Conservation (phyloP, 257 asterid species). For the Forsythia viridissima region DNA sequence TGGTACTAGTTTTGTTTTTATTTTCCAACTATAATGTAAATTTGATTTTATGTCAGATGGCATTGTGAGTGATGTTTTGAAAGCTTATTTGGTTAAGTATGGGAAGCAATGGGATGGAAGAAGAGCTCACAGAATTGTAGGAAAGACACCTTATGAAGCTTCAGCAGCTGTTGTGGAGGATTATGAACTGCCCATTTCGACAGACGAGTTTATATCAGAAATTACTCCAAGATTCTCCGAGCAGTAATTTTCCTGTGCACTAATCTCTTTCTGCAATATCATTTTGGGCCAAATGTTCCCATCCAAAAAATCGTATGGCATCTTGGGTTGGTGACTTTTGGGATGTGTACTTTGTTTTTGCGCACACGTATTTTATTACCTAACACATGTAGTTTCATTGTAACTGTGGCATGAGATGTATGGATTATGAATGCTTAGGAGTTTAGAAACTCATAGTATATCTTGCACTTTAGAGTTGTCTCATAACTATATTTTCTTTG, state of each 20-base stretch:
- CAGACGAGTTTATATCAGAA: slow-evolving; percentile 65
- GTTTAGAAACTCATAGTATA: neutral
- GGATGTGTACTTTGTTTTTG: neutral
- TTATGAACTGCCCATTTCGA: slow-evolving; percentile 63
- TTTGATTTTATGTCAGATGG: slow-evolving; percentile 56
- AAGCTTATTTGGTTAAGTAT: slow-evolving; percentile 58
- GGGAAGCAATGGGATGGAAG: slow-evolving; percentile 89
- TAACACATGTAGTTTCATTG: neutral
- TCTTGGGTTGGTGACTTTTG: neutral
- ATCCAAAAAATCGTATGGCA: slow-evolving; percentile 2
- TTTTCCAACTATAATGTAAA: slow-evolving; percentile 7
- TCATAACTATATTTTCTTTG: no score
- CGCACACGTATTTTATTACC: neutral
- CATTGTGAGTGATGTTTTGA: slow-evolving; percentile 62
- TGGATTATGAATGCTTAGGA: slow-evolving; percentile 3
- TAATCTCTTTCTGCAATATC: slow-evolving; percentile 15
- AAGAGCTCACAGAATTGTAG: slow-evolving; percentile 50
- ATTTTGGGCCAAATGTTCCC: slow-evolving; percentile 9
- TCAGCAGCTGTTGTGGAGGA: slow-evolving; percentile 73
- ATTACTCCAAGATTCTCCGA: slow-evolving; percentile 55
- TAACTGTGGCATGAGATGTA: neutral
- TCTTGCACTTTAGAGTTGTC: neutral
- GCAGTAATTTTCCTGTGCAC: slow-evolving; percentile 44
- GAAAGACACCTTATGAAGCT: slow-evolving; percentile 79
- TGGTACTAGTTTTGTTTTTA: neutral